Conservation (phyloP, 2,329 filamentous ascomycete species). For the Curvularia verruculosa region DNA sequence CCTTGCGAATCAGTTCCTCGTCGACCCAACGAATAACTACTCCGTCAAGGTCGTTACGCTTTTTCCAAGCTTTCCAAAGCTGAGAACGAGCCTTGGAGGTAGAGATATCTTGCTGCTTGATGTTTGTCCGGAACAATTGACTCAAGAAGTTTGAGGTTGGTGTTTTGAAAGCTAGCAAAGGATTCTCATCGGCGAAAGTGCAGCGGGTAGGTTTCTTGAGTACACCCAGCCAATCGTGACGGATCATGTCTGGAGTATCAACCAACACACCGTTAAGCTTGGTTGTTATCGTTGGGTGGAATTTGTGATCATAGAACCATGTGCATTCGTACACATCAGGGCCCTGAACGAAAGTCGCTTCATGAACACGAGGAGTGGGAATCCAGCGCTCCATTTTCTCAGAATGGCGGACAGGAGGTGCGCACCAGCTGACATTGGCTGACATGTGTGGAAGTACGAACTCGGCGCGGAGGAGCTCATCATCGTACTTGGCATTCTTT, state of each 20-base stretch:
- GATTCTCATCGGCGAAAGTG: conserved; percentile 57
- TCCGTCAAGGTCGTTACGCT: conserved; percentile 47
- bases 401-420: conserved; percentile 57
- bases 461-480: conserved; percentile 63
- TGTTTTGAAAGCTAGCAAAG: conserved; percentile 56
- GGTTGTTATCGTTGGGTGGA: conserved; percentile 48
- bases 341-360: conserved; percentile 61
- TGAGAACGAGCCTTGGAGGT: conserved; percentile 48
- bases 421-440: conserved; percentile 62
- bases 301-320: conserved; percentile 51
- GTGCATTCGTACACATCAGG: conserved; percentile 60
- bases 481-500: conserved; percentile 59
- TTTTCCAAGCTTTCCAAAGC: conserved; percentile 52
- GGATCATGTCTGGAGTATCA: conserved; percentile 62
- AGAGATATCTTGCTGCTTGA: conserved; percentile 48
- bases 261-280: conserved; percentile 58
- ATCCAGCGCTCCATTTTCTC: conserved; percentile 62
- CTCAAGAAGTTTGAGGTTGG: conserved; percentile 42
- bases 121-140: conserved; percentile 47
- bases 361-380: conserved; percentile 60
- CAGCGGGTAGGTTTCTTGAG: conserved; percentile 49
- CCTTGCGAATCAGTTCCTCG: conserved; percentile 47
- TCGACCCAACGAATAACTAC: conserved; percentile 51
- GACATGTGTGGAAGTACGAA: conserved; percentile 61
- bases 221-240: conserved; percentile 52